Base-by-base conservation (phyloP, 306 rosid species). In the Hippophae gyantsensis region DNA sequence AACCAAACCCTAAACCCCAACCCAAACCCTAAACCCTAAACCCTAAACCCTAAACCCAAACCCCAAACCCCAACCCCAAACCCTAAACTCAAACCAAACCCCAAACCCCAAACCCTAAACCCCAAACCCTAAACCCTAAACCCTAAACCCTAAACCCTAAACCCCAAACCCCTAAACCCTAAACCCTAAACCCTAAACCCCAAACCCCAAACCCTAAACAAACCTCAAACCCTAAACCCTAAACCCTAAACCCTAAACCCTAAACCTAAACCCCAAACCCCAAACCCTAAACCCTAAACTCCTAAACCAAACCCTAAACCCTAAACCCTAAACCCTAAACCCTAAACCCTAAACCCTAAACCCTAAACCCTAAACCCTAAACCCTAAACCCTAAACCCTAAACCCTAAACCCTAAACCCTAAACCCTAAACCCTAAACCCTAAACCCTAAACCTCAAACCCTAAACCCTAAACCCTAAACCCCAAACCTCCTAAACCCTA, bases 381-480 rank as follows among this genome's bases (percentile, higher is more conserved):
- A 59, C 63, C 63, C 63, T 59, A 59, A 59, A 59, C 63, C 63
- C 60, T 59, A 59, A 59, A 59, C 63, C 63, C 63, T 59, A 59
- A 59, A 59, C 63, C 63, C 63, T 59, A 59, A 44, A 57, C 63
- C 63, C 63, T 59, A 59, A 44, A 59, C 63, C 63, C 63, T 59
- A 59, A 44, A 59, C 63, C 63, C 63, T 59, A 59, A 44, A 59
- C 63, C 63, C 63, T 59, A 59, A 44, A 59, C 63, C 63, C 63
- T 59, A 59, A 59, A 44, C 63, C 63, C 44, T 32, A 56, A 32
- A 32, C 60, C 60, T 14, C 11, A 56, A 56, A 10, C 60, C 60
- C 63, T 45, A 44, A 59, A 59, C 52, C 63, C 63, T 47, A 23
- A 46, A 25, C 42, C 64, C 64, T 47, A 18, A 47, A 60, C n/a